Evolutionary conservation across 2,329 filamentous ascomycete genomes (phyloP), one percentile per base, ranked within the genome.

Genomic region (Plectosphaerella cucumerina): DNA sequence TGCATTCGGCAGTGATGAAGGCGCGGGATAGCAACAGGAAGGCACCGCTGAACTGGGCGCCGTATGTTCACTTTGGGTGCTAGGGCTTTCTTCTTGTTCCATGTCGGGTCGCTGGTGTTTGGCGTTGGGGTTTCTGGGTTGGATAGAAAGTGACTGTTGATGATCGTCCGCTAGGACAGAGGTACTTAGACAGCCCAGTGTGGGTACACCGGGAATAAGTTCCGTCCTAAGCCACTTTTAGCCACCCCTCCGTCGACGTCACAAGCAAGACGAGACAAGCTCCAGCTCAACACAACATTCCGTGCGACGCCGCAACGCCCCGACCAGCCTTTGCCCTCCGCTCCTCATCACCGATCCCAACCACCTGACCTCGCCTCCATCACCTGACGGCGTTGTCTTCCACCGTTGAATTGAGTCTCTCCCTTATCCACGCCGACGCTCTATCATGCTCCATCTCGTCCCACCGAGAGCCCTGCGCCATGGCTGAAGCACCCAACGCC

Each of bases 401-500:
- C 26, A 11, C 26, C 26, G n/a, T n/a, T n/a, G n/a, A n/a, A n/a
- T 37, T 10, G 35, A 15, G 35, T 10, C 35, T 37, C 35, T 10
- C 15, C 15, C 14, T 2, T 17, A 26, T 11, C 20, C 34, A 43
- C 12, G 47, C 47, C 33, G 9, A 31, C 26, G 26, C 26, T 31
- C 26, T 55, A 53, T 47, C 52, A 56, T 56, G 54, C 39, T 47
- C 48, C 22, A 23, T 52, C 26, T 18, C 18, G 23, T 21, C 31
- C 44, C 22, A 43, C 47, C 48, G 23, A 26, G 49, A 51, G 51
- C 49, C 51, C 47, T 50, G 42, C 52, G 50, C 51, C 54, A 57
- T 57, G 55, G 54, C 54, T 57, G 54, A 57, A 42, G n/a, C 20
- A 22, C 14, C 49, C 12, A 51, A 47, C 37, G 12, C 26, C 26